These are phyloP conservation scores for Metschnikowia cerradonensis DNA, from an alignment of 805 yeast species.

Conservation along the genomic window DNA sequence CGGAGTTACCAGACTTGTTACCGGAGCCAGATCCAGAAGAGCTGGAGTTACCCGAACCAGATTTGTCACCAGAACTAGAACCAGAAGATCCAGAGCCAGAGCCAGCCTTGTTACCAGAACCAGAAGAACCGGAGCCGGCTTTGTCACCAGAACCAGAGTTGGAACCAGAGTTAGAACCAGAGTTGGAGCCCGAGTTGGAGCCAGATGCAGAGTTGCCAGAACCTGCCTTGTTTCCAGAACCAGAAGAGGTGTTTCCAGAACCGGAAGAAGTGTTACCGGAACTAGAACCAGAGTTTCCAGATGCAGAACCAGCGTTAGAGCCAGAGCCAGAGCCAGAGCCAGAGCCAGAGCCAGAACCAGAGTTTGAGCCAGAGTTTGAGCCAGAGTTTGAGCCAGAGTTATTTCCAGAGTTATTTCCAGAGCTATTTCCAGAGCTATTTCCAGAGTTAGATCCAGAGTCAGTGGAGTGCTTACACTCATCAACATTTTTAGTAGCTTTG, in stretches of 20 bases:
- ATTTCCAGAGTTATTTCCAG: neutral
- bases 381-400: neutral
- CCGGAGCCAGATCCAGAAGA: neutral
- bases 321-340: conserved; percentile 6
- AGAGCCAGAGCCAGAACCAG: neutral
- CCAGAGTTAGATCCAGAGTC: neutral
- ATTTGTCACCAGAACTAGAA: conserved; percentile 11
- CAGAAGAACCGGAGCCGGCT: conserved; percentile 10
- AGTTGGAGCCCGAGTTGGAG: conserved; percentile 12
- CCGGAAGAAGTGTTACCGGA: neutral
- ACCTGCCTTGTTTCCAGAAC: conserved; percentile 3
- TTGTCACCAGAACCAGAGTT: no score
- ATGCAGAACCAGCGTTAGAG: conserved; percentile 9
- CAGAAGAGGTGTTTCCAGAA: conserved; percentile 5
- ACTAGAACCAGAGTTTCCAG: neutral
- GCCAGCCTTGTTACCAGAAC: neutral
- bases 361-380: no score
- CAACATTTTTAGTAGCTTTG: neutral
- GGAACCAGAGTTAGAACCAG: conserved; percentile 16
- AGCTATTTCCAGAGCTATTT: no score
- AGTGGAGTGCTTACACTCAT: no score
- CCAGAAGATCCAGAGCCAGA: neutral
- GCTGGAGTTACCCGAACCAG: conserved; percentile 26
- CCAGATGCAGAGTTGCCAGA: neutral
- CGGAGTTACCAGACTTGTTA: neutral